Base-by-base conservation (phyloP, 192 early-diverging fungal species). In the Linnemannia elongata region DNA sequence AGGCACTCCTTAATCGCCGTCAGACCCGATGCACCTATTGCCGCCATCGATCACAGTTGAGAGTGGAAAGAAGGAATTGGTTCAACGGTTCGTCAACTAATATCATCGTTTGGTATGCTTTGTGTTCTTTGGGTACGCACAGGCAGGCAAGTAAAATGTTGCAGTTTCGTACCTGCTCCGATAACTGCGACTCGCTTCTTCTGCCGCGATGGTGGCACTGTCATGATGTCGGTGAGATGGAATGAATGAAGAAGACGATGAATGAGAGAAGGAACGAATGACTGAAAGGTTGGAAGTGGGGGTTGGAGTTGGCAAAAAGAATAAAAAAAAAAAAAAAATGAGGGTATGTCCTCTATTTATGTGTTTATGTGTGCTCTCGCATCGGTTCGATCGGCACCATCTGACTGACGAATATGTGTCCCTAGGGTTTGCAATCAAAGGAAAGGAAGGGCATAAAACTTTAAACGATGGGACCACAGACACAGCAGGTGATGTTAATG, bases 1-100 rank as follows among this genome's bases (percentile, higher is more conserved):
- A 93, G 72, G 60, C 92, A 93, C 55, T 92, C 83, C 69, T 94
- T 94, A 30, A 94, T 75, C 7, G 91, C 88, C 5, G 89, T 70
- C 18, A 93, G 75, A 3, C 93, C 93, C 6, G 92, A 90, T 4
- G 91, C 79, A 39, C 93, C 93, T 91, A 45, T 22, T 41, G 44
- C 42, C 10, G 30, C 27, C 9, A 1, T 33, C 44, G 44, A 33
- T 30, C 0, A 3, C 44, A 45, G 15, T 9, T 45, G 44, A 45
- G 44, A 60, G 20, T n/a, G 15, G 3, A 39, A 69, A 22, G n/a
- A 79, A 39, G 22, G 22, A 49, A 38, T 72, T 5, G 35, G 27
- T 47, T 8, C 17, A 74, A 75, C 39, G 55, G 30, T 66, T 35
- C 8, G 54, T 39, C 12, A n/a, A 75, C 22, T 55, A 17, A 38